Evolutionary conservation across 2,329 filamentous ascomycete species (phyloP), one percentile per base, ranked within the genome.

Genomic region (Helotiales sp.): DNA sequence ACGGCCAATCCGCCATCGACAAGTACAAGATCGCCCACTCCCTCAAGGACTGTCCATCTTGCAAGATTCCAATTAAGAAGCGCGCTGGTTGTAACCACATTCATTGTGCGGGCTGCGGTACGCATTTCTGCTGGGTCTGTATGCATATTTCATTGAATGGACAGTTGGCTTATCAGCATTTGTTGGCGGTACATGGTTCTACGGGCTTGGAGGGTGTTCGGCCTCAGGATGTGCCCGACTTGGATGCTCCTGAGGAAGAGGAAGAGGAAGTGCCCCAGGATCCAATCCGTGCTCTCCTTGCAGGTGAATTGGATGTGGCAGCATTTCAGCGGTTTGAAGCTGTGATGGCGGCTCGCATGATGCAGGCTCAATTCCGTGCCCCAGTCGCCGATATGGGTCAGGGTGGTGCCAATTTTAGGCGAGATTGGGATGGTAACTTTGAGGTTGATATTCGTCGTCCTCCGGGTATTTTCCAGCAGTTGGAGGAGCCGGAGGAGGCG

Each of bases 1-100:
- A 32, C 20, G 43, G 30, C 20, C 28, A 59, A 30, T 43, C 49
- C 17, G 63, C 54, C 8, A 20, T 65, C 30, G 15, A 20, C 1
- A 37, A n/a, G 5, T 37, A 40, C 40, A 45, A 34, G 15, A 11
- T 17, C 4, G 30, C 40, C 15, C 3, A 43, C 40, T 4, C 17
- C 15, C 24, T 37, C 26, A 65, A 65, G n/a, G 22, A 40, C 0
- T 84, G 82, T 66, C 62, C 69, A 6, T 67, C 69, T 32, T 78
- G 74, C 60, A 59, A 22, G 15, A 69, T 65, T 2, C 28, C 68
- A 10, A 67, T 74, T 8, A 68, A 75, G 62, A 75, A 74, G 52
- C 65, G 57, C 1, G 72, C 26, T 2, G 50, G 50, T 6, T 66
- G 64, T 30, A 63, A 58, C 22, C 63, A 65, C n/a, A 37, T 65